phyloP scores from a whole-genome alignment of 305 asterid genomes.

The Striga hermonthica region DNA sequence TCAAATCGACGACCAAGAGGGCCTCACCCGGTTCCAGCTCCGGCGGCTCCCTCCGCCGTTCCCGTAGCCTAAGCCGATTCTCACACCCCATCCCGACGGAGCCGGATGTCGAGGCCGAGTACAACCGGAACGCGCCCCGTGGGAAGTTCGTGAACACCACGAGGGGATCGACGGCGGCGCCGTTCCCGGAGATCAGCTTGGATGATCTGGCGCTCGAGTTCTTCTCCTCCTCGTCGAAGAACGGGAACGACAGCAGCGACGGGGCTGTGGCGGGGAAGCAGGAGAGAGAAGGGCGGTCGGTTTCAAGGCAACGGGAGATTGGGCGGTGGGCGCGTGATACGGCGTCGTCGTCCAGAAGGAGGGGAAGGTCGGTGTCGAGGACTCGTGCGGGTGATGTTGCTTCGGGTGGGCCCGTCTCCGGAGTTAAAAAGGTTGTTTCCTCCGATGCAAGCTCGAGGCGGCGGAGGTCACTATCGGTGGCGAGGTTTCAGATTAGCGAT shows the following conservation, averaged over 20 bases:
- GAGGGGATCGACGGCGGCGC: constrained; percentile 57
- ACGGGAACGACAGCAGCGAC: constrained; percentile 35
- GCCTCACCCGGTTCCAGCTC: constrained; percentile 43
- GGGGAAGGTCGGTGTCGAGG: constrained; percentile 79
- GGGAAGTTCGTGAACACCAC: constrained; percentile 78
- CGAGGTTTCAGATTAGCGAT: constrained; percentile 61
- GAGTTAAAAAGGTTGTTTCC: constrained; percentile 35
- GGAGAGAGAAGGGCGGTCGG: constrained; percentile 47
- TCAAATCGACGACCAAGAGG: constrained; percentile 67
- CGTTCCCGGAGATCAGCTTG: constrained; percentile 72
- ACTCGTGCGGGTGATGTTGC: constrained; percentile 38
- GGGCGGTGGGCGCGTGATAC: constrained; percentile 93
- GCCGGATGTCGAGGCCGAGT: constrained; percentile 36
- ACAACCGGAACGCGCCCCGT: constrained; percentile 45
- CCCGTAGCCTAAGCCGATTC: constrained; percentile 79
- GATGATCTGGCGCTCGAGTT: constrained; percentile 88
- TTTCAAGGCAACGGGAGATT: constrained; percentile 49
- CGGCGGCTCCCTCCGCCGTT: constrained; percentile 60
- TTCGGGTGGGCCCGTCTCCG: constrained; percentile 37
- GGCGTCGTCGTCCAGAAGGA: constrained; percentile 76
- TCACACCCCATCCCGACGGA: constrained; percentile 42
- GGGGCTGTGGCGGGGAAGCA: constrained; percentile 43
- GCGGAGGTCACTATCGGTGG: constrained; percentile 81
- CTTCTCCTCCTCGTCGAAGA: constrained; percentile 54
- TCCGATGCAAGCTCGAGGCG: constrained; percentile 52